Base-by-base conservation (phyloP, 2,329 filamentous ascomycete species). In the Ophiostoma sp. region DNA sequence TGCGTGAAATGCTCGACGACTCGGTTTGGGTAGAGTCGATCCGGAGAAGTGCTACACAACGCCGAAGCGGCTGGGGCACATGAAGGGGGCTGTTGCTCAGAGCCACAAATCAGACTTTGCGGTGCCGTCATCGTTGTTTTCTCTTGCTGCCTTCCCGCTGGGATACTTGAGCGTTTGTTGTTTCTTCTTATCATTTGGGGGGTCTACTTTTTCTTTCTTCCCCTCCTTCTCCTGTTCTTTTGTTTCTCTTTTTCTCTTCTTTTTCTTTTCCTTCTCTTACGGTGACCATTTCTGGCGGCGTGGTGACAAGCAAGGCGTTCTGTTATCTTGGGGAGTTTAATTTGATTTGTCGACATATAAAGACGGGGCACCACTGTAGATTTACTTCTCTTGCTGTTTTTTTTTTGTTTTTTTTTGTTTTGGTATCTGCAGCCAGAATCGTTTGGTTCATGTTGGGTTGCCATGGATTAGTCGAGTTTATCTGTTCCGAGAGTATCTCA, bases 11-110 rank as follows among this genome's bases (percentile, higher is more conserved):
- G 79, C 87, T 98, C 72, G 93, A 96, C 78, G 93, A 95, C 79
- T 96, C 93, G 22, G 91, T 93, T 19, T 98, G 95, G 95, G 93
- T 95, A 70, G 93, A 97, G 83, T 97, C 93, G 84, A 94, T 98
- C 76, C 87, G 94, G 76, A 88, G 94, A 75, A 97, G 94, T 83
- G 94, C 96, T 77, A 97, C 94, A 71, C 87, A 87, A 71, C 83
- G 84, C 70, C 84, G 82, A 76, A 77, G 76, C 6, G 75, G 76
- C 50, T 77, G 75, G 78, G 77, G 74, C 6, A 33, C 25, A 17
- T 75, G 28, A 57, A 31, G 8, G 11, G 12, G 15, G 5, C 19
- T 19, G 33, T 8, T 33, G 22, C 22, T n/a, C 1, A 3, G 15
- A 19, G 45, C n/a, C 19, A 11, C 39, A 2, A 33, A 17, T 55